Evolutionary conservation across 75 land plant genomes (phyloP), one percentile per base, ranked within the genome.

Genomic region (Gnetum montanum): DNA sequence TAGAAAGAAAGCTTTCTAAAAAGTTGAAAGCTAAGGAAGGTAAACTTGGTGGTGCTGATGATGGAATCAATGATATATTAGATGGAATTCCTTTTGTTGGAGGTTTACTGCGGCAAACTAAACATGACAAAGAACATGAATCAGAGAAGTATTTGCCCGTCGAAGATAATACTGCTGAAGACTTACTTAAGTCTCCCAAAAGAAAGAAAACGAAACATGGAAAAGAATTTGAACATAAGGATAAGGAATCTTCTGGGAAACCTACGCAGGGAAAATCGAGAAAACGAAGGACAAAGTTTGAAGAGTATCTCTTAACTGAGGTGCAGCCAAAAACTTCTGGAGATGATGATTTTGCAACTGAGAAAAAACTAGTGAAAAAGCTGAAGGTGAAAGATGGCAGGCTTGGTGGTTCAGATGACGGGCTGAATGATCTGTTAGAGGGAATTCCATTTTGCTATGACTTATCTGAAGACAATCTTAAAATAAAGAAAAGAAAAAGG

Each of bases 21-120:
- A 84, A 76, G 60, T 76, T 92, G 45, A 81, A 77, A 56, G 72
- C 81, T 29, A 92, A 84, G 36, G 34, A 38, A 30, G 86, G 89
- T 0, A 61, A 53, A 29, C 35, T 83, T 47, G n/a, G 54, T 4
- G 86, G 78, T 24, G 38, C 29, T 5, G 69, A 71, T 59, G 98
- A 92, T 74, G 81, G 73, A 45, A 11, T 86, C 11, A 65, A 75
- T 46, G 38, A 57, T 15, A 60, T 92, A 29, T 54, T 91, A 50
- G 88, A 76, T 22, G 86, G 74, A 13, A 51, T 72, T 20, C 30
- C 70, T 10, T 65, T 64, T 12, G 59, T 34, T 23, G 36, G 23
- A 31, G 53, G 48, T 46, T 64, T 11, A 56, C 34, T 23, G 33
- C 23, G 25, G 53, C 25, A 6, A 18, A 25, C 1, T 46, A 20